A percentile compares a stretch with the other conserved stretches of the same genome.
phyloP scores from a whole-genome alignment of 257 asterid genomes.

The Handroanthus guayacan region DNA sequence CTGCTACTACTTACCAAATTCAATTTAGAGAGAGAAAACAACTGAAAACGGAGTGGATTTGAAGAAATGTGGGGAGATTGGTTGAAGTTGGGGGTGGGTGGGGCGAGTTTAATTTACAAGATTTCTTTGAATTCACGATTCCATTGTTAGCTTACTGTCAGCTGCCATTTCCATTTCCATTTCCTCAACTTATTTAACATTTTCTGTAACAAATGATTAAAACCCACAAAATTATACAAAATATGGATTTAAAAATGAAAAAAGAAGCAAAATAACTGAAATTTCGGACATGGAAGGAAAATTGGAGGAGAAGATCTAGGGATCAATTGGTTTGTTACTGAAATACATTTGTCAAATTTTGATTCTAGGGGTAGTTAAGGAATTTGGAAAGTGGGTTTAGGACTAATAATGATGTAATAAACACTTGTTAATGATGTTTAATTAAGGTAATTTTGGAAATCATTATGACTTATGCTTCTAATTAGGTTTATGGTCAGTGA shows the following conservation, averaged over 20 bases:
- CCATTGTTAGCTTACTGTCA: conserved; percentile 29
- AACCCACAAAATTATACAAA: not conserved
- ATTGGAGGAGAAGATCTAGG: conserved; percentile 28
- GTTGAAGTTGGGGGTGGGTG: conserved; percentile 9
- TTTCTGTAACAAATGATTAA: not conserved
- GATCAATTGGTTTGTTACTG: not conserved
- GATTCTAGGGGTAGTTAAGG: conserved; percentile 24
- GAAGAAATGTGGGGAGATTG: conserved; percentile 32
- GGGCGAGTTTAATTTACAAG: conserved; percentile 22
- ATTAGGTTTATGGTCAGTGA: conserved; percentile 42
- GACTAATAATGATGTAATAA: conserved; percentile 7
- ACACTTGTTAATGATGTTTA: not conserved
- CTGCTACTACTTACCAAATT: not conserved
- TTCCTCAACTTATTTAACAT: not conserved
- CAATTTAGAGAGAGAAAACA: conserved; percentile 12
- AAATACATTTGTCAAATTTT: conserved; percentile 1
- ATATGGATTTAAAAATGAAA: not conserved
- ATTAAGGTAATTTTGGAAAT: conserved; percentile 6
- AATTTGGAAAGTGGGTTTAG: not conserved
- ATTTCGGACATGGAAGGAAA: conserved; percentile 28
- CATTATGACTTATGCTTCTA: conserved; percentile 1
- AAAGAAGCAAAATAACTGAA: not conserved
- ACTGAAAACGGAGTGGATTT: conserved; percentile 5
- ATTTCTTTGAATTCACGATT: conserved; percentile 53
- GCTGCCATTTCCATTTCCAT: conserved; percentile 25